Conservation (phyloP, 1,284 basidiomycete genomes). For the Malassezia furfur region DNA sequence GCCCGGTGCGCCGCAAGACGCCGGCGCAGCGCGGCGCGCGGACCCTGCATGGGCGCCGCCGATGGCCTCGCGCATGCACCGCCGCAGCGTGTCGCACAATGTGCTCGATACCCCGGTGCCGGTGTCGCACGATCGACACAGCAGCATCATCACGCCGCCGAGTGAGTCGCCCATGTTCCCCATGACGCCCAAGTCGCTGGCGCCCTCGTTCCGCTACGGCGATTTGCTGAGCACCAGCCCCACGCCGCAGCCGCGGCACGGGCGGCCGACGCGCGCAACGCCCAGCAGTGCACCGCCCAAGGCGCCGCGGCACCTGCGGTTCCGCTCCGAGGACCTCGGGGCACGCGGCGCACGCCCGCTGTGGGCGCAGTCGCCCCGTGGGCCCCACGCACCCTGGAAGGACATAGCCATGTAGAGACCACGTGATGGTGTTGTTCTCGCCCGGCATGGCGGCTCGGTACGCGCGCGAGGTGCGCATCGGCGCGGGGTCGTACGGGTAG, state of each 20-base stretch:
- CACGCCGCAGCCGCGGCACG: constrained; percentile 9
- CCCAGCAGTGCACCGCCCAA: background rate
- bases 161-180: background rate
- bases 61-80: background rate
- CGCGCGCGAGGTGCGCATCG: constrained; percentile 85
- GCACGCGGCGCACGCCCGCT: constrained; percentile 4
- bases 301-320: background rate
- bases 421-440: constrained; percentile 1
- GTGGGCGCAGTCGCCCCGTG: constrained; percentile 12
- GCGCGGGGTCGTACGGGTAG: constrained; percentile 45
- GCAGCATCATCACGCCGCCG: constrained; percentile 13
- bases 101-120: constrained; percentile 1
- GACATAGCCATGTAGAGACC: background rate
- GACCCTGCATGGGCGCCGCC: too few relatives aligned
- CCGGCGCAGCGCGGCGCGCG: too few relatives aligned
- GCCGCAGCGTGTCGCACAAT: constrained; percentile 11
- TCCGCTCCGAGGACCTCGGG: background rate
- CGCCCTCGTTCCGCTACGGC: constrained; percentile 5
- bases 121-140: constrained; percentile 11
- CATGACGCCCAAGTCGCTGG: constrained; percentile 13
- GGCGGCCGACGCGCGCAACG: background rate
- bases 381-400: too few relatives aligned
- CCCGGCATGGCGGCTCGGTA: constrained; percentile 51
- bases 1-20: too few relatives aligned
- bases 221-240: constrained; percentile 12